Evolutionary conservation across 345 rosid genomes (phyloP).

Genomic region (Linum lewisii): DNA sequence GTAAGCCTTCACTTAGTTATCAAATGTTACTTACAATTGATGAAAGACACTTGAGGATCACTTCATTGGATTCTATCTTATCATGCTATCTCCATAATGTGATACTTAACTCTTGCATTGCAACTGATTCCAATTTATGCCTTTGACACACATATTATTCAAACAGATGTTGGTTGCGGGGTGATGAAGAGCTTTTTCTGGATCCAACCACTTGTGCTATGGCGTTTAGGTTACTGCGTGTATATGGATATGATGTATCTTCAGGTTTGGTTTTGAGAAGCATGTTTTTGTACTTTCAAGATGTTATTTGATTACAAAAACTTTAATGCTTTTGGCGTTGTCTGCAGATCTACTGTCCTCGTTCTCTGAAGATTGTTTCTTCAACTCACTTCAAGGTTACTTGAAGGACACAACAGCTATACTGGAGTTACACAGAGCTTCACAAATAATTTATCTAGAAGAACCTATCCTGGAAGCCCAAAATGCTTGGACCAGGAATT

Average conservation of each 20-base stretch:
- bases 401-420: slow-evolving; percentile 37
- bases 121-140: too few species aligned
- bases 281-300: background rate
- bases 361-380: slow-evolving; percentile 42
- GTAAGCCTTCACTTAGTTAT: background rate
- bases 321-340: slow-evolving; percentile 6
- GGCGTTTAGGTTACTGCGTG: slow-evolving; percentile 19
- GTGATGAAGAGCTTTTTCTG: too few species aligned
- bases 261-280: slow-evolving; percentile 32
- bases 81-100: too few species aligned
- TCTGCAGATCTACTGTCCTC: slow-evolving; percentile 44
- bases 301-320: background rate
- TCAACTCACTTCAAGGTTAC: slow-evolving; percentile 47
- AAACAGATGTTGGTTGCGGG: too few species aligned
- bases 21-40: background rate
- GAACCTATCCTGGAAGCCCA: slow-evolving; percentile 41
- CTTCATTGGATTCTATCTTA: too few species aligned
- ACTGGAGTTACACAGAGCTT: slow-evolving; percentile 61
- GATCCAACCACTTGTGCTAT: too few species aligned
- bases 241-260: slow-evolving; percentile 63
- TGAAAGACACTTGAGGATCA: too few species aligned
- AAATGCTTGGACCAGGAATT: slow-evolving; percentile 41
- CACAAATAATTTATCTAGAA: slow-evolving; percentile 41
- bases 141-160: too few species aligned
- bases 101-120: too few species aligned